Evolutionary conservation across 2,329 filamentous ascomycete species (phyloP).

Genomic region (Monosporascus sp.): DNA sequence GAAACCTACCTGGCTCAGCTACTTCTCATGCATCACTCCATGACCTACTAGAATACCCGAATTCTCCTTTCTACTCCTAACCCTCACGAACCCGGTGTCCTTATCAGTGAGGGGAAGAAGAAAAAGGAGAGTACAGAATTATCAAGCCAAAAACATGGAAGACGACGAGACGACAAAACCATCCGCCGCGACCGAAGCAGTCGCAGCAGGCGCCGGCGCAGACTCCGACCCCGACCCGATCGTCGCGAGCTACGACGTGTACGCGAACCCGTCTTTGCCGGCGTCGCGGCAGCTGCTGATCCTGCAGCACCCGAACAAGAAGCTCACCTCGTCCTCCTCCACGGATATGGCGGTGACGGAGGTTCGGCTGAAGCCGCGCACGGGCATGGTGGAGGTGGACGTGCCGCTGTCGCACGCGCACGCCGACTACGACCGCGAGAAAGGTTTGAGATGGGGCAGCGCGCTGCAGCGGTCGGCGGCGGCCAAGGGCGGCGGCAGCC

Average conservation of each 20-base stretch:
- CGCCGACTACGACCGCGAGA: slow-evolving; percentile 74
- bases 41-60: no score
- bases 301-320: slow-evolving; percentile 82
- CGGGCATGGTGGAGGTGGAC: slow-evolving; percentile 87
- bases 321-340: slow-evolving; percentile 40
- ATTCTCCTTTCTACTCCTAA: no score
- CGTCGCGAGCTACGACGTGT: slow-evolving; percentile 74
- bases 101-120: no score
- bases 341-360: slow-evolving; percentile 63
- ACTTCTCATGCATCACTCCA: background rate
- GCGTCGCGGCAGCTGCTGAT: slow-evolving; percentile 65
- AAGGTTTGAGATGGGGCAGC: slow-evolving; percentile 79
- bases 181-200: background rate
- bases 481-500: slow-evolving; percentile 58
- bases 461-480: slow-evolving; percentile 60
- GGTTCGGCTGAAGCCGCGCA: slow-evolving; percentile 74
- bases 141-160: background rate
- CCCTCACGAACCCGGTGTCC: no score
- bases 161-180: background rate
- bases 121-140: no score
- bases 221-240: slow-evolving; percentile 59
- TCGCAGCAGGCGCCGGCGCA: background rate
- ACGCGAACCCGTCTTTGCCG: slow-evolving; percentile 70
- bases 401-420: slow-evolving; percentile 69
- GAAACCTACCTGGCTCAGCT: background rate